phyloP scores from a whole-genome alignment of 441 rosid species.

The Pelargonium fulgidum region DNA sequence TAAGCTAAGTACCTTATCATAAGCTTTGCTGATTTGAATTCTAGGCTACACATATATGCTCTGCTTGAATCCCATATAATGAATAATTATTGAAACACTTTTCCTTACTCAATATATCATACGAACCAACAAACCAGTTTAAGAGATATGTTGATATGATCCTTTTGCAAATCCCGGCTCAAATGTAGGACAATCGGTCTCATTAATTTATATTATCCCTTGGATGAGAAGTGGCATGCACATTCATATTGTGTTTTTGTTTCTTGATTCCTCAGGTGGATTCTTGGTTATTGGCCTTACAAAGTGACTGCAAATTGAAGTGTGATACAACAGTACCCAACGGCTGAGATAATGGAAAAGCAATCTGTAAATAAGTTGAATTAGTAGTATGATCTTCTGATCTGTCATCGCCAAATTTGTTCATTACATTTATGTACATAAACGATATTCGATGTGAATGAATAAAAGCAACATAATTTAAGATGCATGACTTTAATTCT shows the following conservation, averaged over 20 bases:
- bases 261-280: conserved; percentile 38
- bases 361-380: background rate
- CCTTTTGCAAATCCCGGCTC: too few relatives aligned
- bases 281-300: conserved; percentile 59
- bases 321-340: conserved; percentile 32
- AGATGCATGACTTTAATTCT: background rate
- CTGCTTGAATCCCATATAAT: background rate
- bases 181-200: too few relatives aligned
- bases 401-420: background rate
- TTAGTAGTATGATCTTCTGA: background rate
- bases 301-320: conserved; percentile 41
- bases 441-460: background rate
- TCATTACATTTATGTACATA: conserved; percentile 4
- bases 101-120: too few relatives aligned
- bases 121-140: too few relatives aligned
- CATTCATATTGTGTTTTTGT: background rate
- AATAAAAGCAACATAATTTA: background rate
- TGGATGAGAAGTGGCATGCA: background rate
- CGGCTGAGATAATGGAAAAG: background rate
- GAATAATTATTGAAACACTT: background rate
- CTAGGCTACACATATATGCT: background rate
- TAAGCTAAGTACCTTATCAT: conserved; percentile 14
- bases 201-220: background rate
- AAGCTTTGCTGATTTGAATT: background rate
- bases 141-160: too few relatives aligned